Percentiles rank a stretch among this genome's conserved stretches.
phyloP scores from a whole-genome alignment of 208 protist genomes.

The Trypanosoma theileri region DNA sequence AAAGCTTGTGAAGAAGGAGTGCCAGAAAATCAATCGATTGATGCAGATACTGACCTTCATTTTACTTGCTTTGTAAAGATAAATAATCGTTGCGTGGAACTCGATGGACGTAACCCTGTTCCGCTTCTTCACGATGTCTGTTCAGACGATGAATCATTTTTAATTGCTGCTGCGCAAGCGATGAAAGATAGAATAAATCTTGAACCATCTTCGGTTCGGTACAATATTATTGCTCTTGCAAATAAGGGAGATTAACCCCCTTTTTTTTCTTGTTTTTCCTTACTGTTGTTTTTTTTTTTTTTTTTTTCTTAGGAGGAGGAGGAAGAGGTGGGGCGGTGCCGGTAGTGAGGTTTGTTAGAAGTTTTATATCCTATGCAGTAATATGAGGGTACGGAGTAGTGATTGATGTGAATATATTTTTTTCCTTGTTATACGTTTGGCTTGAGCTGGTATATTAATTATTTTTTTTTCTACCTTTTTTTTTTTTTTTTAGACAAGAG shows the following conservation, averaged over 20 bases:
- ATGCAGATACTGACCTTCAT: slow-evolving; percentile 90
- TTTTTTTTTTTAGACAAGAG: neutral
- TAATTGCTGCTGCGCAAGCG: slow-evolving; percentile 57
- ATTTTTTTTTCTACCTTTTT: neutral
- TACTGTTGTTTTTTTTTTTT: slow-evolving; percentile 5
- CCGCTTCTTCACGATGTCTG: slow-evolving; percentile 86
- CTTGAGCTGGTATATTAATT: slow-evolving; percentile 2
- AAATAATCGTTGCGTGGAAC: slow-evolving; percentile 89
- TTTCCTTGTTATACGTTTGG: neutral
- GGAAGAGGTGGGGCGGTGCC: too few species aligned
- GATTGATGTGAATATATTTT: neutral
- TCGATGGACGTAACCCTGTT: slow-evolving; percentile 90
- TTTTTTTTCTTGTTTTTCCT: slow-evolving; percentile 10
- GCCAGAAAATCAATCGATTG: slow-evolving; percentile 55
- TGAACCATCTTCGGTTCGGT: slow-evolving; percentile 64
- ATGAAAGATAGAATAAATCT: slow-evolving; percentile 76
- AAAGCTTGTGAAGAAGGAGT: slow-evolving; percentile 59
- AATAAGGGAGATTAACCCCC: slow-evolving; percentile 4
- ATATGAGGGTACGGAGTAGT: neutral
- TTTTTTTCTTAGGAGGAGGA: neutral
- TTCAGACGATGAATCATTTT: slow-evolving; percentile 56
- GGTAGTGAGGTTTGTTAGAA: too few species aligned
- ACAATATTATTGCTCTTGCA: slow-evolving; percentile 77
- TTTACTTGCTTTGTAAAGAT: slow-evolving; percentile 92
- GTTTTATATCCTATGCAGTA: neutral